These are phyloP conservation scores for Fomitopsis palustris DNA, from an alignment of 1,284 basidiomycete genomes.

Conservation along the genomic window DNA sequence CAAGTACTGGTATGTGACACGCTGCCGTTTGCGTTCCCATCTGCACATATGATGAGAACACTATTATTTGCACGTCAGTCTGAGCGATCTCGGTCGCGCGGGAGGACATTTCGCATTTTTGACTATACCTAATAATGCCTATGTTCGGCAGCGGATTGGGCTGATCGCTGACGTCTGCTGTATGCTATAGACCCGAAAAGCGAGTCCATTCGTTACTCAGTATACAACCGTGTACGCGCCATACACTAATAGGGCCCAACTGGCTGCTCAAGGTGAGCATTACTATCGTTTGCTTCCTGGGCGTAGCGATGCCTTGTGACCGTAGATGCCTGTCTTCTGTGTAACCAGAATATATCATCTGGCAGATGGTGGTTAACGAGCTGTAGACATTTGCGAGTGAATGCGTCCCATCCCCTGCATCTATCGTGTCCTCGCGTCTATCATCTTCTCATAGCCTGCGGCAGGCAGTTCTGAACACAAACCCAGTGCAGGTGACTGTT, in stretches of 20 bases:
- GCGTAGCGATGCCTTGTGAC: background rate
- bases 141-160: background rate
- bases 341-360: background rate
- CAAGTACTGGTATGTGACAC: constrained; percentile 7
- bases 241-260: background rate
- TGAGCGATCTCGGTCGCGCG: constrained; percentile 31
- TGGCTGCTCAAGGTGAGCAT: background rate
- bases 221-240: background rate
- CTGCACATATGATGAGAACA: constrained; percentile 13
- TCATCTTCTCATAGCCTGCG: background rate
- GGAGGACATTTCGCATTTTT: constrained; percentile 39
- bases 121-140: constrained; percentile 4
- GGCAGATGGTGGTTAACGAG: background rate
- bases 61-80: constrained; percentile 53
- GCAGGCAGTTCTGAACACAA: background rate
- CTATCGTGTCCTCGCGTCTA: background rate
- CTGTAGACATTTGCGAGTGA: background rate
- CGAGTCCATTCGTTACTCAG: background rate
- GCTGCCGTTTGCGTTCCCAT: background rate
- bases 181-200: background rate
- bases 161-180: background rate
- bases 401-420: background rate
- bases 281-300: background rate
- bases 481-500: background rate
- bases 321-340: background rate